Evolutionary conservation across 164 flowering plant species (phyloP), one percentile per base, ranked within the genome.

Genomic region (Vitis rotundifolia): DNA sequence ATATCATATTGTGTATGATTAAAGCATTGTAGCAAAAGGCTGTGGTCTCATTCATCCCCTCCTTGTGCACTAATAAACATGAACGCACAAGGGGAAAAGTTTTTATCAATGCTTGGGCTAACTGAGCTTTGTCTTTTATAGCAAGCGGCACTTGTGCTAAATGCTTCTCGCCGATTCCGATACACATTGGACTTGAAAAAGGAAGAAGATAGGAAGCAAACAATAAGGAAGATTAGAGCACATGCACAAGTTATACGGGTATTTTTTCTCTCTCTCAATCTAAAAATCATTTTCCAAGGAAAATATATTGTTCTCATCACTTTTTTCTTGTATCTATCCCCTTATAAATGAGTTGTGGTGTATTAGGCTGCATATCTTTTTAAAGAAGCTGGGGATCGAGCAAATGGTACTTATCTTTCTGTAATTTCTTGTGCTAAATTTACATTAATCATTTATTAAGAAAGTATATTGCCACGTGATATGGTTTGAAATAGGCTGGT

Each of bases 71-170:
- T 47, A 19, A 13, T 31, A 16, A 55, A 16, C n/a, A 49, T 8
- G 9, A 22, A 22, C 26, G 26, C 26, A 22, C 26, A 22, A 0
- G 58, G 11, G 44, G 7, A 37, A 37, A 37, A 37, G 44, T 37
- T 37, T 37, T 37, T 37, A 37, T 37, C 37, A 53, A 44, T 53
- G 18, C 13, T 31, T 54, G 70, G 64, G 8, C 48, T 68, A 2
- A 65, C 11, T 67, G 65, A 12, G 52, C 66, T 49, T 61, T 65
- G 14, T 55, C 29, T 58, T 26, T 66, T 78, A 61, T 74, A 94
- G 99, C 94, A 90, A 91, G 99, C 99, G 8, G 98, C 99, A 6
- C 91, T 95, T 71, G 99, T 93, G 64, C 80, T 95, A 16, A 95
- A 95, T 91, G 99, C 99, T 73, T 93, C 98, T 64, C 90, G 99